Base-by-base conservation (phyloP, 2,329 filamentous ascomycete genomes). In the Ophiostoma sp. region DNA sequence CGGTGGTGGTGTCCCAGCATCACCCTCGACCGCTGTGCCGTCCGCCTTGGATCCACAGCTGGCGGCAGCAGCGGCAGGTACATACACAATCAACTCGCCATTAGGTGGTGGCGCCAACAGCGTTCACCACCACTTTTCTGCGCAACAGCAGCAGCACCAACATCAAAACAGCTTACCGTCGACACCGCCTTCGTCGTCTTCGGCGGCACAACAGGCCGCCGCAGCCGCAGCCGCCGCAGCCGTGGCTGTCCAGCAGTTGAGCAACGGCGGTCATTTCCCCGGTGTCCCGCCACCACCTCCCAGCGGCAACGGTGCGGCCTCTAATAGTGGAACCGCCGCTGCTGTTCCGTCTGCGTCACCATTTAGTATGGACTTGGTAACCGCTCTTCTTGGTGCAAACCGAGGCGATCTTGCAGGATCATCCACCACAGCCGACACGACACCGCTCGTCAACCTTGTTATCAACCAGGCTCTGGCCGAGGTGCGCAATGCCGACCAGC, bases 401-500 rank as follows among this genome's bases (percentile, higher is more conserved):
- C n/a, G 22, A n/a, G 3, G n/a, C 3, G 52, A 12, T 17, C 2
- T 5, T 11, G 25, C 68, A 19, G 19, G 25, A 1, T 36, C 59
- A 7, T 19, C 19, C 1, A 17, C 45, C 2, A 2, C 66, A 0
- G 12, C 57, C n/a, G 57, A 63, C 28, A 15, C 50, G 1, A 28
- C 66, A 4, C 50, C 82, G 0, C 78, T 83, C 25, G 82, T 85
- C 17, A 82, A 82, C 74, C 81, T 83, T 71, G 81, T 84, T n/a
- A 76, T 85, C 64, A 83, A 84, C 74, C 82, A 83, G 73, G 84
- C 85, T 3, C 82, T 88, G 79, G 79, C 80, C 15, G 83, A 87
- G 70, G 83, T 85, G 28, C 82, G 84, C 36, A 76, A 77, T 19
- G 82, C 84, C 39, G 83, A 85, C 75, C 82, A 80, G 75, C 81